Percentiles rank a stretch among this genome's conserved stretches.
Conservation (phyloP, 352 stramenopile species). For the Pythium coloratum region DNA sequence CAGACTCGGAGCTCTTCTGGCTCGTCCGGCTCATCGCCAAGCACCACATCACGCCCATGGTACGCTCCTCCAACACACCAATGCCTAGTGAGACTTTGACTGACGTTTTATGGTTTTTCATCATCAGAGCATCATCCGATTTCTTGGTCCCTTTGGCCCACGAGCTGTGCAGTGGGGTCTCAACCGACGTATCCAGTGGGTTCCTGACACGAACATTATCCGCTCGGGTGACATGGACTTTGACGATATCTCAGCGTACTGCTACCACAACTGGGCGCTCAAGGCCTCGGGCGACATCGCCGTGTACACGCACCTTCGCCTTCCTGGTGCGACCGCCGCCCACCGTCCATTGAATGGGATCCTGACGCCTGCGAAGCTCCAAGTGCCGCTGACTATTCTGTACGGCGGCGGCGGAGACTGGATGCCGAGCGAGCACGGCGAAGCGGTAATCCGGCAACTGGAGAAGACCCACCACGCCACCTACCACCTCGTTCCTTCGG, state of each 20-base stretch:
- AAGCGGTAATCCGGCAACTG: conserved; percentile 55
- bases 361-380: conserved; percentile 48
- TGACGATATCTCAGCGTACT: conserved; percentile 68
- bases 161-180: conserved; percentile 60
- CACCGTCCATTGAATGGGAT: conserved; percentile 51
- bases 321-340: conserved; percentile 56
- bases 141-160: conserved; percentile 57
- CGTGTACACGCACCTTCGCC: conserved; percentile 75
- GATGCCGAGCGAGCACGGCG: conserved; percentile 72
- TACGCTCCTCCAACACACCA: conserved; percentile 28
- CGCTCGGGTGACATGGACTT: conserved; percentile 70
- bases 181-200: conserved; percentile 57
- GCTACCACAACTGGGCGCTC: conserved; percentile 83
- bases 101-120: no score
- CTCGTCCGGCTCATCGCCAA: conserved; percentile 40
- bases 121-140: conserved; percentile 65
- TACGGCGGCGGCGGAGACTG: conserved; percentile 77
- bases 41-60: conserved; percentile 73
- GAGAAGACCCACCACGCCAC: conserved; percentile 65
- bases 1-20: conserved; percentile 39
- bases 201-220: conserved; percentile 69
- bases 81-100: no score
- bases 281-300: conserved; percentile 69
- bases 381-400: conserved; percentile 78
- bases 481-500: conserved; percentile 63